Percentiles rank a stretch among this genome's conserved stretches.
Conservation (phyloP, 768 basidiomycete species). For the Dendrothele bispora region DNA sequence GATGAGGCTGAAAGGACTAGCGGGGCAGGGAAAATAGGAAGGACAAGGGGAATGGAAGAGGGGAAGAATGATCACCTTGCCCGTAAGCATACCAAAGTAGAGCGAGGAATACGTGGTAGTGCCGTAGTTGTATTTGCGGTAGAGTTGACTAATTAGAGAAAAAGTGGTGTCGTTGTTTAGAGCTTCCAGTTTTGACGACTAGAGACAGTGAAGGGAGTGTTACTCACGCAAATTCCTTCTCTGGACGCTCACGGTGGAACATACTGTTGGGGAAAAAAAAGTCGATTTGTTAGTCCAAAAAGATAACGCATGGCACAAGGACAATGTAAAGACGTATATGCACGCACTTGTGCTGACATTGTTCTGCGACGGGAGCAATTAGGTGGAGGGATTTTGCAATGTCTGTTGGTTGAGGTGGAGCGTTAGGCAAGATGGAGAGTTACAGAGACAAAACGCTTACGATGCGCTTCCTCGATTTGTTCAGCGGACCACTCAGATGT, state of each 20-base stretch:
- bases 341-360: conserved; percentile 68
- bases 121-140: conserved; percentile 64
- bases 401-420: conserved; percentile 40
- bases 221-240: conserved; percentile 70
- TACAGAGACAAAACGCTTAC: conserved; percentile 30
- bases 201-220: background rate
- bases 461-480: conserved; percentile 66
- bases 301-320: background rate
- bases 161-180: background rate
- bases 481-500: conserved; percentile 78
- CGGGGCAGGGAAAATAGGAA: too few species aligned
- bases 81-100: conserved; percentile 73
- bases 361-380: conserved; percentile 72
- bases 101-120: conserved; percentile 78
- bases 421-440: conserved; percentile 6
- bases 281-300: background rate
- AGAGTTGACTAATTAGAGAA: conserved; percentile 47
- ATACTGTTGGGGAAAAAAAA: conserved; percentile 45
- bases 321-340: conserved; percentile 5
- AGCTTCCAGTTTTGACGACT: background rate
- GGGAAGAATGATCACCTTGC: conserved; percentile 56
- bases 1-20: too few species aligned
- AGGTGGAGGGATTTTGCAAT: conserved; percentile 68
- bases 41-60: too few species aligned
- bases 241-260: conserved; percentile 79